Evolutionary conservation across 331 rosid genomes (phyloP), one percentile per base, ranked within the genome.

Genomic region (Saraca asoca): DNA sequence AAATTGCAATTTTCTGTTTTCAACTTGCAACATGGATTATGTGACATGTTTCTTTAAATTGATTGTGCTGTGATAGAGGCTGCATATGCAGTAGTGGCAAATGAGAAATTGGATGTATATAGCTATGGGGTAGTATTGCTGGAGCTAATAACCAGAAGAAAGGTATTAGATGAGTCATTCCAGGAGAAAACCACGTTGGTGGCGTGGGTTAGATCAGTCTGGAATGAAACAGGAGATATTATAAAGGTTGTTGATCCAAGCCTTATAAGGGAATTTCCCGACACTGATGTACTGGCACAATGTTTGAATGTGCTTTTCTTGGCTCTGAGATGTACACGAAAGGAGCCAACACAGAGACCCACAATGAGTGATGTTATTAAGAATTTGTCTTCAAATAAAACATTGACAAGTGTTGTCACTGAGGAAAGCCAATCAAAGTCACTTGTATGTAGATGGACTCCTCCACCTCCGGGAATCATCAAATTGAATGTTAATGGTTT

Each of bases 101-200:
- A 79, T 9, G 70, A 75, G 82, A 94, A 83, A 51, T 89, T 86
- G 6, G 98, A 92, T 19, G 96, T 84, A 4, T 92, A 87, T 53
- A 82, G 96, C 62, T 92, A 79, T 7, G 98, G 98, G 57, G 85
- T 92, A 15, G 96, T 92, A 60, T 76, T 92, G 73, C 87, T 89
- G 6, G 90, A 87, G 94, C 76, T 87, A 67, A 69, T 92, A 80
- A 85, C 89, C 5, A 68, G 95, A 65, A 92, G 78, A 87, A 83
- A 78, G 81, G 92, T 80, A 11, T 33, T 70, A 31, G 90, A 81
- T 81, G 80, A 79, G 7, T 79, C 81, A 15, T 84, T 82, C 45
- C 12, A 11, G 69, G 90, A 74, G 69, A 80, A 64, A 34, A 66
- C 69, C 4, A 78, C 67, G 57, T 54, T 85, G 38, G 88, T 74